A percentile compares a stretch with the other conserved stretches of the same genome.
These are phyloP conservation scores for Boletus coccyginus DNA, from an alignment of 768 basidiomycete genomes.

Conservation along the genomic window DNA sequence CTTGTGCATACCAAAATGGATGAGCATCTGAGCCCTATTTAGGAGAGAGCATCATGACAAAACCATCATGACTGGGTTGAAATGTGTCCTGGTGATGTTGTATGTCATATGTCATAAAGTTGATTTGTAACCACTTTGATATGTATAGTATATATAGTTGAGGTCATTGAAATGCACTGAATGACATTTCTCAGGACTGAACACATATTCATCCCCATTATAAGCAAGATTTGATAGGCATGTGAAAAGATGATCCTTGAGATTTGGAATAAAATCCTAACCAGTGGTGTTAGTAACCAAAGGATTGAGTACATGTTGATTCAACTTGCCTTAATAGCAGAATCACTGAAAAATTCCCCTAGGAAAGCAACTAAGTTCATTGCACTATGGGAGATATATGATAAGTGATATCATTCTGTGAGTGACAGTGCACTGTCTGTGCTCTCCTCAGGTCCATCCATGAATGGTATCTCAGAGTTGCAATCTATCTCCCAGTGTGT, in stretches of 20 bases:
- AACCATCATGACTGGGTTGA: conserved; percentile 8
- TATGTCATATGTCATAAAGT: conserved; percentile 19
- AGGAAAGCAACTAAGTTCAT: no score
- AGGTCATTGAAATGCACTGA: neutral
- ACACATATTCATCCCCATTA: neutral
- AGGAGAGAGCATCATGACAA: conserved; percentile 19
- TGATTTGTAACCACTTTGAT: neutral
- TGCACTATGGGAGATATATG: no score
- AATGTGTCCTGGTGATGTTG: conserved; percentile 6
- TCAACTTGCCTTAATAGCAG: neutral
- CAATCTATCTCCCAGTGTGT: neutral
- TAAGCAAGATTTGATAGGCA: neutral
- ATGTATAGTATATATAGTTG: neutral
- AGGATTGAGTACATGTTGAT: no score
- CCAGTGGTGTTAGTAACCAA: no score
- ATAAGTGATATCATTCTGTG: no score
- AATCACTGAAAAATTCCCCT: neutral
- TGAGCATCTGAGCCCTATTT: conserved; percentile 11
- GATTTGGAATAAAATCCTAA: conserved; percentile 19
- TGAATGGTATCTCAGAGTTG: neutral
- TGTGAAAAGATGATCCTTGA: conserved; percentile 22
- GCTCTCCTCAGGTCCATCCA: no score
- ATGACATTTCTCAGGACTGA: neutral
- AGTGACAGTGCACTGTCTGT: no score
- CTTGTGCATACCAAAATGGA: conserved; percentile 23